phyloP scores from a whole-genome alignment of 2,329 filamentous ascomycete species.

The Stachybotrys elegans region DNA sequence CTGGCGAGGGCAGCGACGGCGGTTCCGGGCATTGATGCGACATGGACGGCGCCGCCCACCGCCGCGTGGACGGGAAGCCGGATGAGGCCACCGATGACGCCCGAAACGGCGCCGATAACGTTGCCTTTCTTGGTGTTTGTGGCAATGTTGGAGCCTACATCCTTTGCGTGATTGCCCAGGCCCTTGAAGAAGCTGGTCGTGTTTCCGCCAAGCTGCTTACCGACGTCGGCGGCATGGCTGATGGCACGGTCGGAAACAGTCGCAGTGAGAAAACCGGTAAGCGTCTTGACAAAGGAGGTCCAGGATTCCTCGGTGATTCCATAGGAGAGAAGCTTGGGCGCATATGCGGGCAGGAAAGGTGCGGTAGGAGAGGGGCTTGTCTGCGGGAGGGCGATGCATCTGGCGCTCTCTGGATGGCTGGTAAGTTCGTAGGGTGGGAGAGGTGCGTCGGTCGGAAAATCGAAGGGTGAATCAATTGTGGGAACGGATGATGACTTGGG shows the following conservation, averaged over 20 bases:
- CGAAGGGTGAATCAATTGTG: slow-evolving; percentile 30
- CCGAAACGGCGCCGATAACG: slow-evolving; percentile 30
- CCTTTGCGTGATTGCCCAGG: slow-evolving; percentile 29
- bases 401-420: slow-evolving; percentile 9
- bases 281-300: slow-evolving; percentile 29
- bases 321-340: slow-evolving; percentile 29
- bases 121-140: slow-evolving; percentile 33
- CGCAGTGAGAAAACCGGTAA: slow-evolving; percentile 41
- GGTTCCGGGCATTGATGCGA: slow-evolving; percentile 25
- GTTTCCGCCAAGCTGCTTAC: slow-evolving; percentile 25
- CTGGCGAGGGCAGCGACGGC: slow-evolving; percentile 26
- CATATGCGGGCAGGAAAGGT: slow-evolving; percentile 33
- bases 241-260: slow-evolving; percentile 38
- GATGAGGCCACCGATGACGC: slow-evolving; percentile 31
- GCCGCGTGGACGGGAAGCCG: slow-evolving; percentile 32
- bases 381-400: slow-evolving; percentile 37
- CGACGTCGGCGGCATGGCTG: slow-evolving; percentile 36
- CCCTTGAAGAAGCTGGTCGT: slow-evolving; percentile 31
- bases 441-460: slow-evolving; percentile 28
- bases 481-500: slow-evolving; percentile 10
- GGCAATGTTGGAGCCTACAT: slow-evolving; percentile 28
- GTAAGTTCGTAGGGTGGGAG: slow-evolving; percentile 29
- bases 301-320: slow-evolving; percentile 31
- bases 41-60: slow-evolving; percentile 28
- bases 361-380: slow-evolving; percentile 24